Evolutionary conservation across 192 early-diverging fungal genomes (phyloP), one percentile per base, ranked within the genome.

Genomic region (Coemansia sp.): DNA sequence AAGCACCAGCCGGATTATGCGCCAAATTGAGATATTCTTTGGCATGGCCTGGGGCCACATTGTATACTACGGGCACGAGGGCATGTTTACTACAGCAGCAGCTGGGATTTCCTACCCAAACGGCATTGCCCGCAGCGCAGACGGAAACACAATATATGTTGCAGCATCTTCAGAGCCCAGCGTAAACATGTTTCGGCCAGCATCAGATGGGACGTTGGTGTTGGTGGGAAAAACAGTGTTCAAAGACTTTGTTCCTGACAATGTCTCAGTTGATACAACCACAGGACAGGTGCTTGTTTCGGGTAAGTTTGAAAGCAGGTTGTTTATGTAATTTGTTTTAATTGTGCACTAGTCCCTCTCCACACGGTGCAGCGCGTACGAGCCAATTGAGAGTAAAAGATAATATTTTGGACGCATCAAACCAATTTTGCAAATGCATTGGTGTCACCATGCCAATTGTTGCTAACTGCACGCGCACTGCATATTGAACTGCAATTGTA

Each of bases 21-120:
- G 77, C 49, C 56, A 50, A 4, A 37, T 82, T 29, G 85, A 88
- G 64, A 55, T 82, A 60, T 48, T 80, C 12, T 52, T 80, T 37
- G 77, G 77, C 41, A 74, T 80, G 77, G 65, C 77, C 39, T 80
- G 77, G 77, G 72, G 77, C 15, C 65, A 68, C 48, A 38, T 80
- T 47, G 77, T 74, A 3, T 64, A 74, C 60, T 73, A 70, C 25
- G 65, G 65, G 9, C 52, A 59, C 24, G 62, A 59, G 4, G 69
- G 69, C 14, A 25, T 64, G 49, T 64, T 70, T 27, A 71, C 52
- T 22, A 71, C 52, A 39, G 77, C 77, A 14, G 41, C 38, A 11
- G 45, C 29, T 2, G 62, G 65, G 4, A 65, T 80, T 35, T 25
- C 77, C 15, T 80, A 80, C 50, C 64, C 77, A 47, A 80, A 80